These are phyloP conservation scores for Naematelia aurantialba DNA, from an alignment of 768 basidiomycete genomes.

Conservation along the genomic window DNA sequence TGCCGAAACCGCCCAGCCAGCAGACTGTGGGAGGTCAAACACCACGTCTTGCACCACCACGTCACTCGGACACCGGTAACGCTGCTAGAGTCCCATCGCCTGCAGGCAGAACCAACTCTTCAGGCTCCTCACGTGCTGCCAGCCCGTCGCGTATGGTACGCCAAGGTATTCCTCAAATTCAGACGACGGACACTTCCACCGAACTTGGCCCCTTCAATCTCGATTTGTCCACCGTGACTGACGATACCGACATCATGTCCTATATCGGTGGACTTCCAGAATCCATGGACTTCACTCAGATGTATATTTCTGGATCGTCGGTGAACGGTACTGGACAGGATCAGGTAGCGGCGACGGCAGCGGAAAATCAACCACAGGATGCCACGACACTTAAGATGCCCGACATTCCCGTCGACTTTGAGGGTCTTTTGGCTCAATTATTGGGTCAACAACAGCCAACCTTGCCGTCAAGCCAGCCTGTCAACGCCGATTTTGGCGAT, in stretches of 20 bases:
- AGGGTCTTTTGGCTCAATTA: background rate
- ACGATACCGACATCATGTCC: slow-evolving; percentile 9
- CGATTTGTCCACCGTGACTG: background rate
- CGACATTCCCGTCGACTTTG: background rate
- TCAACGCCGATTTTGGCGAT: background rate
- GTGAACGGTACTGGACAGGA: background rate
- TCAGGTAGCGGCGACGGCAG: background rate
- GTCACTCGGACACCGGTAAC: background rate
- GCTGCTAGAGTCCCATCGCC: slow-evolving; percentile 6
- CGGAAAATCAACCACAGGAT: background rate
- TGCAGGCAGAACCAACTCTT: slow-evolving; percentile 7
- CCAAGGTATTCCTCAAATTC: background rate
- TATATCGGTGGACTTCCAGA: slow-evolving; percentile 9
- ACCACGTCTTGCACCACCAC: slow-evolving; percentile 9
- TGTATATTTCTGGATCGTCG: background rate
- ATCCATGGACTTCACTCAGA: background rate
- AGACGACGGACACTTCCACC: background rate
- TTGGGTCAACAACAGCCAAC: background rate
- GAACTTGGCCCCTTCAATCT: background rate
- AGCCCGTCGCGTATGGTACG: background rate
- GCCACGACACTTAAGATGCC: background rate
- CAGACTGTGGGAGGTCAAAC: slow-evolving; percentile 5
- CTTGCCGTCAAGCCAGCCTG: background rate
- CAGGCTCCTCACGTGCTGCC: background rate
- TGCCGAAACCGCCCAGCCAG: slow-evolving; percentile 23